A percentile compares a stretch with the other conserved stretches of the same genome.
Evolutionary conservation across 73 alveolate species (phyloP).

Genomic region (Uronychia setigera): DNA sequence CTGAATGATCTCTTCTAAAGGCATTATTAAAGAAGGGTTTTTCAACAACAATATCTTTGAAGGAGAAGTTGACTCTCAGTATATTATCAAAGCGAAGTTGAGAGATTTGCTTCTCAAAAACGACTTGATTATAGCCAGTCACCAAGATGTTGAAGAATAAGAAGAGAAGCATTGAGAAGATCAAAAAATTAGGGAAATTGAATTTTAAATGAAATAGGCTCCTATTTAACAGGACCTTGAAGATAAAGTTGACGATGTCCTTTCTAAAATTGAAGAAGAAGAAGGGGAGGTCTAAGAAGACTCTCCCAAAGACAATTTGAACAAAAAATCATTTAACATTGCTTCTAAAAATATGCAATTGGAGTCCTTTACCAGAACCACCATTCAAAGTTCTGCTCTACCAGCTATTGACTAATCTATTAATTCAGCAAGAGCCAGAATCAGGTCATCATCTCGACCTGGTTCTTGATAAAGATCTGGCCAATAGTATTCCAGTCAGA

Average conservation of each 20-base stretch:
- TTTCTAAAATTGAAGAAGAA: neutral
- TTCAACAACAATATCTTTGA: neutral
- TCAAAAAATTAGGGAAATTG: no score
- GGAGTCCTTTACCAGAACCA: neutral
- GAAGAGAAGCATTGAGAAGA: neutral
- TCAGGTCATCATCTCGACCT: neutral
- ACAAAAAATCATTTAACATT: no score
- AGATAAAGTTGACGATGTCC: neutral
- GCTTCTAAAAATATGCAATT: neutral
- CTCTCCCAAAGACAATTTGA: neutral
- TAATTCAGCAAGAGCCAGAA: neutral
- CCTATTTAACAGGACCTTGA: no score
- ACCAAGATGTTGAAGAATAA: neutral
- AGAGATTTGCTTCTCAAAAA: neutral
- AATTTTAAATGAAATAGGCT: no score
- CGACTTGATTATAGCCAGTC: no score
- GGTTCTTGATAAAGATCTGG: neutral
- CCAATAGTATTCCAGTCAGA: neutral
- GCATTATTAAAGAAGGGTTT: neutral
- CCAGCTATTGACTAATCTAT: neutral
- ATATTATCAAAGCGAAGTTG: neutral
- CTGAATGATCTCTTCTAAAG: slow-evolving; percentile 1
- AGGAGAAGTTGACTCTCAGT: neutral
- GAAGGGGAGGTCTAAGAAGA: neutral
- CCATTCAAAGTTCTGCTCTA: neutral